Conservation (phyloP, 116 monocot genomes). For the Zostera marina region DNA sequence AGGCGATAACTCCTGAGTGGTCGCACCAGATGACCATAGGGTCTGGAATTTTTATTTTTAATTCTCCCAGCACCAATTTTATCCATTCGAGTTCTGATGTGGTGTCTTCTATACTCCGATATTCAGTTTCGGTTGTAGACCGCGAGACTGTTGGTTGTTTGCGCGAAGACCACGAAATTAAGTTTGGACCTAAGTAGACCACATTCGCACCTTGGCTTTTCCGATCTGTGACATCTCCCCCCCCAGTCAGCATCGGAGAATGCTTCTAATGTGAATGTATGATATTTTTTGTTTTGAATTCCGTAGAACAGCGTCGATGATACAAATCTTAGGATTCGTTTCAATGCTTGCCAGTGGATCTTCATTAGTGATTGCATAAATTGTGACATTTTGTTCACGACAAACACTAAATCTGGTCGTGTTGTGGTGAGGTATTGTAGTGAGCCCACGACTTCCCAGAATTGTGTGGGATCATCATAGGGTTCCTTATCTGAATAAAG, state of each 20-base stretch:
- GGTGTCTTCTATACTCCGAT: background rate
- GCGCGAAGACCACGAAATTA: background rate
- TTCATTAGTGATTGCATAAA: background rate
- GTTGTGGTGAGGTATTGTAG: background rate
- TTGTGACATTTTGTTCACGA: background rate
- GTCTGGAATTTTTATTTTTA: too few relatives aligned
- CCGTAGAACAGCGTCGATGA: background rate
- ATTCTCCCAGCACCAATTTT: too few relatives aligned
- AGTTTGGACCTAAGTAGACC: background rate
- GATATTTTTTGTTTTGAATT: fast-evolving
- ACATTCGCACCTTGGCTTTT: fast-evolving
- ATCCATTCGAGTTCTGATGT: background rate
- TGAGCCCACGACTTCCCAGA: too few relatives aligned
- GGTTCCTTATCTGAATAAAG: background rate
- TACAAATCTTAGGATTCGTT: background rate
- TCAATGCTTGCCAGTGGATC: background rate
- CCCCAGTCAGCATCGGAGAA: background rate
- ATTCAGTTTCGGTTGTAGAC: background rate
- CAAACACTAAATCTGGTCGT: background rate
- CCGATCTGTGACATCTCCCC: too few relatives aligned
- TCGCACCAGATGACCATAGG: too few relatives aligned
- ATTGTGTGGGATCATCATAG: background rate
- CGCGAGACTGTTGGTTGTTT: background rate
- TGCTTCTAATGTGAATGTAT: background rate
- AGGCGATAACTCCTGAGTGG: too few relatives aligned